Base-by-base conservation (phyloP, 2,329 filamentous ascomycete species). In the Penicillium sp. region DNA sequence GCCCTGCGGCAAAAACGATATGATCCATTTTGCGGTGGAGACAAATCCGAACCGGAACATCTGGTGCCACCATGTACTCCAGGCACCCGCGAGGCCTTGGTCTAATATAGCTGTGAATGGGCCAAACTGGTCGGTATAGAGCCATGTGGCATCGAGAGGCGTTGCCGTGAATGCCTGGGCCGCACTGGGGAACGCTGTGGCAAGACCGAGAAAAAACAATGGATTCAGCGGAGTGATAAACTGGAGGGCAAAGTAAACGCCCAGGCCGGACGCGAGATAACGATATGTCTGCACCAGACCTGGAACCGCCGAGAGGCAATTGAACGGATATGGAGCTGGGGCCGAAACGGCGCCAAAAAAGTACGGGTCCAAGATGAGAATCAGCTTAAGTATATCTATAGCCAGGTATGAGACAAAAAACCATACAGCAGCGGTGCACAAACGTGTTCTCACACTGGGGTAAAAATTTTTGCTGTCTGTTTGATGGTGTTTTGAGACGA, bases 61-160 rank as follows among this genome's bases (percentile, higher is more conserved):
- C 77, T 97, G 93, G 75, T 98, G 94, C 94, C 94, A 97, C 84
- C 88, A 94, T 23, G 82, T 83, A 49, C 91, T 89, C 94, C 94
- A 98, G 78, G 90, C 90, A 0, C 93, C 93, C 0, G 86, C 84
- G 2, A 97, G 81, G 0, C 94, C 93, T 62, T 86, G 82, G 64
- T 92, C 86, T 11, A 79, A 59, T 6, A 78, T 59, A 0, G 74
- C 66, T 19, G 62, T 50, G 31, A 74, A 45, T 2, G 78, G 72
- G 0, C 87, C 87, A 76, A 85, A 90, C 13, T 78, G 75, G n/a
- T 84, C 80, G 0, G 85, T 81, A 69, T 90, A 90, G 64, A 88
- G 80, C 85, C 86, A 90, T 2, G 85, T 70, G 70, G 85, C 85
- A 51, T 82, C 83, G 8, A 87, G 79, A 0, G 86, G 81, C 17